These are phyloP conservation scores for Carex scoparia DNA, from an alignment of 176 grass and related monocot species.

Conservation along the genomic window DNA sequence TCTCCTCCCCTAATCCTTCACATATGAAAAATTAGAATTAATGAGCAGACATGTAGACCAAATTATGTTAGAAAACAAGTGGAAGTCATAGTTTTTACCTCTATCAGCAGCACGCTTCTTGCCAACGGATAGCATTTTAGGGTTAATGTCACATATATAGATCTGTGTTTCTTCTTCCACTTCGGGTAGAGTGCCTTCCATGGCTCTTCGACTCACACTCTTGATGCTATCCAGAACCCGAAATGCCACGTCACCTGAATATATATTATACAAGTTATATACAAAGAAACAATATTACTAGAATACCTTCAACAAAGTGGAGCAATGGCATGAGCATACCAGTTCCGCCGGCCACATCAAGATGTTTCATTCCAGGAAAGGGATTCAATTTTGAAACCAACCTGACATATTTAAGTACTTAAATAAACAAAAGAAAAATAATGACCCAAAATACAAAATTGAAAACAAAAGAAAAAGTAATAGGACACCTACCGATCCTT, in stretches of 20 bases:
- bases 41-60: neutral
- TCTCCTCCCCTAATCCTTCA: constrained; percentile 45
- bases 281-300: neutral
- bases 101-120: constrained; percentile 78
- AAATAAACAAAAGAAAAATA: neutral
- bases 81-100: constrained; percentile 31
- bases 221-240: constrained; percentile 71
- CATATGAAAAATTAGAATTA: constrained; percentile 10
- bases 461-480: neutral
- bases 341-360: constrained; percentile 92
- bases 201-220: constrained; percentile 50
- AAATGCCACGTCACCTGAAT: constrained; percentile 83
- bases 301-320: neutral
- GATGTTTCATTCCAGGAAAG: constrained; percentile 94
- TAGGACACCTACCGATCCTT: constrained; percentile 57
- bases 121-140: constrained; percentile 84
- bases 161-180: constrained; percentile 77
- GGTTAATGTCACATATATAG: constrained; percentile 87
- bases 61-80: constrained; percentile 3
- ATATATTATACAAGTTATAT: constrained; percentile 16
- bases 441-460: neutral
- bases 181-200: constrained; percentile 44
- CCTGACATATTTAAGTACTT: constrained; percentile 25
- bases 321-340: constrained; percentile 31
- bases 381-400: constrained; percentile 72